Conservation (phyloP, 768 basidiomycete species). For the Leccinum truebloodii region DNA sequence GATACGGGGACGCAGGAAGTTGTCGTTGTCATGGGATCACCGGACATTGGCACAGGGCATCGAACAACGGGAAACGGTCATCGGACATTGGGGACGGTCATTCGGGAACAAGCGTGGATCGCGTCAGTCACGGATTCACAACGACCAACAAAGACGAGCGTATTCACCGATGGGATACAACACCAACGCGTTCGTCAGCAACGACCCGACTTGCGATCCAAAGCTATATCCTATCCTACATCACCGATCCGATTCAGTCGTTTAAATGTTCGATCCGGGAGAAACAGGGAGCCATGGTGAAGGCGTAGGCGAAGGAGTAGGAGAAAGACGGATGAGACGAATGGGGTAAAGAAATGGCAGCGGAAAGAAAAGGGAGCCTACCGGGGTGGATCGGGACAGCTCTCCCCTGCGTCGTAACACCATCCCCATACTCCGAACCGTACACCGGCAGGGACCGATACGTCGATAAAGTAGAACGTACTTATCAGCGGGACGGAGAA, state of each 20-base stretch:
- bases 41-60: not conserved
- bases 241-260: not conserved
- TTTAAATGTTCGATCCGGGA: not conserved
- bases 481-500: not conserved
- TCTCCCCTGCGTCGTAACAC: not conserved
- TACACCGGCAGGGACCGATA: not conserved
- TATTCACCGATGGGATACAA: not conserved
- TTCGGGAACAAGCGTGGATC: too few relatives aligned
- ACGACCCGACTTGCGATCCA: too few relatives aligned
- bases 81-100: not conserved
- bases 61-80: not conserved
- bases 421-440: not conserved
- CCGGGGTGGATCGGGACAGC: not conserved
- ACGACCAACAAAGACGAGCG: not conserved
- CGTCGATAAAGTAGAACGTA: not conserved
- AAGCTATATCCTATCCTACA: too few relatives aligned
- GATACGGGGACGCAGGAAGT: not conserved
- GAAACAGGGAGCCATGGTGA: not conserved
- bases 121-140: not conserved
- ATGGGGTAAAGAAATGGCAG: not conserved
- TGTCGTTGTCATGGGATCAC: not conserved
- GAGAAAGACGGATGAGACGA: not conserved
- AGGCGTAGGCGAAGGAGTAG: not conserved
- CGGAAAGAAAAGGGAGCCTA: not conserved
- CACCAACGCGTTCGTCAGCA: not conserved